A percentile compares a stretch with the other conserved stretches of the same genome.
Conservation (phyloP, 441 rosid species). For the Monsonia emarginata region DNA sequence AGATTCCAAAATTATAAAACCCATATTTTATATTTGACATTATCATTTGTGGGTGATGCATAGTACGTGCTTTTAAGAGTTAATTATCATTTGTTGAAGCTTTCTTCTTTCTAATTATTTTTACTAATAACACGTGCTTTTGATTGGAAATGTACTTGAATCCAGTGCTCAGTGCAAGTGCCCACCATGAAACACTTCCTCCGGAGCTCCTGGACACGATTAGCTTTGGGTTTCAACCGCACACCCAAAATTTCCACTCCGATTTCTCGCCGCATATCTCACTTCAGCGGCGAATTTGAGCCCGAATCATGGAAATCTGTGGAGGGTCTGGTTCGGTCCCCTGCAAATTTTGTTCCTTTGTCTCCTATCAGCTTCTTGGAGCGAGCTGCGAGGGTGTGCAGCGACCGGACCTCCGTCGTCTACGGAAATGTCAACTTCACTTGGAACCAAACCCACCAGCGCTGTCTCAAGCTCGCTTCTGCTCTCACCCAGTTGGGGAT, state of each 20-base stretch:
- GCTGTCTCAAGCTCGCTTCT: neutral
- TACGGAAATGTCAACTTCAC: neutral
- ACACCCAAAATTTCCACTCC: neutral
- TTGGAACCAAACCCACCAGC: neutral
- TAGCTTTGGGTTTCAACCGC: neutral
- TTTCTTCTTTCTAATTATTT: too few species aligned
- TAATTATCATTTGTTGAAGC: too few species aligned
- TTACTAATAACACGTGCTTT: too few species aligned
- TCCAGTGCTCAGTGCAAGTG: too few species aligned
- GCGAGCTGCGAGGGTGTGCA: neutral
- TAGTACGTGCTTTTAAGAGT: too few species aligned
- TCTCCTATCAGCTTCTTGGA: neutral
- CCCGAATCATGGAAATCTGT: neutral
- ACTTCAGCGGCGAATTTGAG: neutral
- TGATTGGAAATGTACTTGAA: too few species aligned
- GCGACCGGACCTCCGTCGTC: neutral
- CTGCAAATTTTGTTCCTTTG: neutral
- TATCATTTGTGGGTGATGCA: too few species aligned
- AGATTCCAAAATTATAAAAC: too few species aligned
- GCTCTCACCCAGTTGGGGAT: neutral
- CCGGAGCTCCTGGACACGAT: neutral
- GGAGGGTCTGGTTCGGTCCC: neutral
- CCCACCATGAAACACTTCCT: neutral
- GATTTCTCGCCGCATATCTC: neutral
- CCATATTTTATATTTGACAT: too few species aligned